A percentile compares a stretch with the other conserved stretches of the same genome.
phyloP scores from a whole-genome alignment of 2,329 filamentous ascomycete species.

The Sarocladium oryzae region DNA sequence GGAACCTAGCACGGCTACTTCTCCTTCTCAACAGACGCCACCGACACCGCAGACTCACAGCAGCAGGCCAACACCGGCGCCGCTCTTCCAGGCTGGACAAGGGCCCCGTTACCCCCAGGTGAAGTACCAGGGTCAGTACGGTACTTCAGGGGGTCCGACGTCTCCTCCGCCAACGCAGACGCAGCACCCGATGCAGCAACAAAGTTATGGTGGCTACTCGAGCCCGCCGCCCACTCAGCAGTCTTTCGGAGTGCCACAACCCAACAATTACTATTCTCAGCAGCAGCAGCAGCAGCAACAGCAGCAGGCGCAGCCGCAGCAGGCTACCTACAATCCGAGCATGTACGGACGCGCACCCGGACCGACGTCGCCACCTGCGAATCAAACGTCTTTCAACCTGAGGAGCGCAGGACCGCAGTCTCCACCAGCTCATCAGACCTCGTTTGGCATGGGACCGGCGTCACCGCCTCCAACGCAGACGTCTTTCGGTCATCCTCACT shows the following conservation, averaged over 20 bases:
- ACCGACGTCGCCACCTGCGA: slow-evolving; percentile 56
- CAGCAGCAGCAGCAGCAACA: slow-evolving; percentile 2
- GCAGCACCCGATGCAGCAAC: slow-evolving; percentile 28
- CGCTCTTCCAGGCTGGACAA: slow-evolving; percentile 42
- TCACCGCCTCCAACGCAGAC: slow-evolving; percentile 55
- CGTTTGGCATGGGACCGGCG: slow-evolving; percentile 33
- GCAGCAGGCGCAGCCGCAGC: slow-evolving; percentile 20
- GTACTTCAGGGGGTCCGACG: slow-evolving; percentile 35
- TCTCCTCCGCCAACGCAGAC: slow-evolving; percentile 47
- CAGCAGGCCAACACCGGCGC: slow-evolving; percentile 28
- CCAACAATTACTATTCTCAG: slow-evolving; percentile 9
- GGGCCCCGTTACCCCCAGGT: slow-evolving; percentile 39
- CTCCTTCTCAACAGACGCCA: slow-evolving; percentile 24
- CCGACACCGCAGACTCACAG: slow-evolving; percentile 13
- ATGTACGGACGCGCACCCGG: slow-evolving; percentile 52
- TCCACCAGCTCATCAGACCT: slow-evolving; percentile 52
- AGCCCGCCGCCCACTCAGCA: slow-evolving; percentile 34
- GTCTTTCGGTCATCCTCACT: slow-evolving; percentile 29
- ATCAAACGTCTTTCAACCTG: slow-evolving; percentile 44
- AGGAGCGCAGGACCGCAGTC: slow-evolving; percentile 30
- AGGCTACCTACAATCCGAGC: slow-evolving; percentile 50
- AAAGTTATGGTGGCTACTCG: slow-evolving; percentile 37
- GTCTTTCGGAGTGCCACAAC: slow-evolving; percentile 34
- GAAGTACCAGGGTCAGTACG: slow-evolving; percentile 50
- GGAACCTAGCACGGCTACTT: slow-evolving; percentile 44